Conservation (phyloP, 768 basidiomycete species). For the Brasilioporus rufonigricans region DNA sequence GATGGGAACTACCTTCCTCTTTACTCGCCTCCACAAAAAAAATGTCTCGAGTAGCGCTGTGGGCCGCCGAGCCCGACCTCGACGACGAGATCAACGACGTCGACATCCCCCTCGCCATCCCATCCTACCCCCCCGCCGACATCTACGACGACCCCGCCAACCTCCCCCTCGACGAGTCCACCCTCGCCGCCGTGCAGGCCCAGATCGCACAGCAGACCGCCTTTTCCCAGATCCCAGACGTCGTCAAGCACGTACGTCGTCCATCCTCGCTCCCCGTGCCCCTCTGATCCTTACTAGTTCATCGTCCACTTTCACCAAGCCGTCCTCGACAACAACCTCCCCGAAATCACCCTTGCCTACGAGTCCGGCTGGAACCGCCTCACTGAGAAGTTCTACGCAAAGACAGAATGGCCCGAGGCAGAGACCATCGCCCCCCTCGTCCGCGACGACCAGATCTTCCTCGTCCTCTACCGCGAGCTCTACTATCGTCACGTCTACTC, state of each 20-base stretch:
- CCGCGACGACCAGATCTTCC: conserved; percentile 93
- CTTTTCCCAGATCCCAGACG: conserved; percentile 81
- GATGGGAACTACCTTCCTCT: conserved; percentile 19
- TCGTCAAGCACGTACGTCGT: conserved; percentile 76
- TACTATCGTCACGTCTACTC: conserved; percentile 97
- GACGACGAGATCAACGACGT: conserved; percentile 74
- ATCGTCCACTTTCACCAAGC: conserved; percentile 95
- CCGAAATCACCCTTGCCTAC: conserved; percentile 89
- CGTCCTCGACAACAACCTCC: conserved; percentile 85
- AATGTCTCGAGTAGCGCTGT: conserved; percentile 59
- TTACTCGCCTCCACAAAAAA: neutral
- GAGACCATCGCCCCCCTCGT: conserved; percentile 94
- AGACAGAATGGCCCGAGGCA: conserved; percentile 96
- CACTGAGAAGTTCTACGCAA: conserved; percentile 93
- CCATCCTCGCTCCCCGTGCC: neutral
- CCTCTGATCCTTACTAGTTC: conserved; percentile 51
- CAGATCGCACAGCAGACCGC: conserved; percentile 83
- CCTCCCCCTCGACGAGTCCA: conserved; percentile 68
- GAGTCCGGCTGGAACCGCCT: conserved; percentile 97
- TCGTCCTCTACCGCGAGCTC: conserved; percentile 94
- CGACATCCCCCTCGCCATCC: conserved; percentile 45
- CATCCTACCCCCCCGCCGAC: conserved; percentile 27
- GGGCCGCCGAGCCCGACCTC: conserved; percentile 77
- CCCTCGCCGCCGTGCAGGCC: conserved; percentile 72
- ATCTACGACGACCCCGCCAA: conserved; percentile 34